Conservation (phyloP, 225 moss, liverwort and hornwort species). For the Asterella californica region DNA sequence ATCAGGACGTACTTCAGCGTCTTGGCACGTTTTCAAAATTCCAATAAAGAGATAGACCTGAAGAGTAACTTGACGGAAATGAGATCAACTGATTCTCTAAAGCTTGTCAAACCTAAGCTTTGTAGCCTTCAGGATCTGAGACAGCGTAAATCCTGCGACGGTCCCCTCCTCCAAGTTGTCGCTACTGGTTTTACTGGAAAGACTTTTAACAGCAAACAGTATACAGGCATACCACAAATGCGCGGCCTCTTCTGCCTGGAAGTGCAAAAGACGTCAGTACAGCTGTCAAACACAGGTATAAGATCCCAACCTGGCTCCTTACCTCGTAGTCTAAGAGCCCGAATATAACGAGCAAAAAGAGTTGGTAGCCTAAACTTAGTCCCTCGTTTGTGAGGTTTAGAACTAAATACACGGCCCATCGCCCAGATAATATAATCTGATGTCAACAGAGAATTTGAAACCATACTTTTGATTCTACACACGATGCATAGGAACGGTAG, state of each 20-base stretch:
- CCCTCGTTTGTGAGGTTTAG: background rate
- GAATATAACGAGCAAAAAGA: background rate
- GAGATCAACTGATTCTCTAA: background rate
- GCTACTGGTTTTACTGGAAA: constrained; percentile 48
- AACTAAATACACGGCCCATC: background rate
- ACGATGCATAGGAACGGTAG: background rate
- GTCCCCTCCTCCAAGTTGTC: constrained; percentile 46
- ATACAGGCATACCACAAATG: constrained; percentile 83
- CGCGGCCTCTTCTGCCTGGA: constrained; percentile 77
- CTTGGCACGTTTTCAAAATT: background rate
- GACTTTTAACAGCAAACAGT: constrained; percentile 71
- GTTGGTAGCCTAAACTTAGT: background rate
- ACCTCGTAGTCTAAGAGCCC: background rate
- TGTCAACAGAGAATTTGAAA: background rate
- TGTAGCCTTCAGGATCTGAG: constrained; percentile 79
- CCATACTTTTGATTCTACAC: background rate
- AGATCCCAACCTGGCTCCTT: background rate
- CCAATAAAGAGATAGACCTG: background rate
- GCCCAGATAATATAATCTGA: background rate
- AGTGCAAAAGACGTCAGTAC: constrained; percentile 9
- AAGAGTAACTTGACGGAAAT: background rate
- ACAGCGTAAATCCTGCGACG: constrained; percentile 70
- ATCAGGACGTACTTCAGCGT: background rate
- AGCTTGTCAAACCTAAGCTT: constrained; percentile 55
- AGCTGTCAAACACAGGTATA: constrained; percentile 16